phyloP scores from a whole-genome alignment of 2,329 filamentous ascomycete species.

The Colletotrichum viniferum region DNA sequence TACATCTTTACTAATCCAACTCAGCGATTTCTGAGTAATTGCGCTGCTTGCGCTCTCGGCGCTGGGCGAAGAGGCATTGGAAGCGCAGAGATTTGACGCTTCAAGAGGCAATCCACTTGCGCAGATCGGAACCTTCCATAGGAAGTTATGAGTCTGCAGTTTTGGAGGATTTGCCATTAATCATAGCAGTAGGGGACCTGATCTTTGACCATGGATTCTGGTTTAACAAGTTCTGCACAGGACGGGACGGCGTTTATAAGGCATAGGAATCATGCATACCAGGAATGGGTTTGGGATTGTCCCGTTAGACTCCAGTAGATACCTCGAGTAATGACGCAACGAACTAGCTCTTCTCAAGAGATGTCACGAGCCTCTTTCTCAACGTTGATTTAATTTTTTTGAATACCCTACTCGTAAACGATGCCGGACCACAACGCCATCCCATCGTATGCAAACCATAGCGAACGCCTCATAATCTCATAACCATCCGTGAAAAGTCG shows the following conservation, averaged over 20 bases:
- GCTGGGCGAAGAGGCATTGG: not conserved
- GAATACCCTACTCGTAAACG: not conserved
- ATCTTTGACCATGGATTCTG: not conserved
- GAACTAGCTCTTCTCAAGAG: not conserved
- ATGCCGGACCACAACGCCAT: not conserved
- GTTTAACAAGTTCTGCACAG: constrained; percentile 5
- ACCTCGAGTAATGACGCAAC: constrained; percentile 20
- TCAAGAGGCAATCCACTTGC: not conserved
- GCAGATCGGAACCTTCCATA: not conserved
- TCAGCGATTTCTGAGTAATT: constrained; percentile 8
- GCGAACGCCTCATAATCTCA: constrained; percentile 6
- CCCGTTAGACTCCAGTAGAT: constrained; percentile 22
- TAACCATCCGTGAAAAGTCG: not conserved
- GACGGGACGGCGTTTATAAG: constrained; percentile 12
- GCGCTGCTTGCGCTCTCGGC: not conserved
- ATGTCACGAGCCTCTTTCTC: not conserved
- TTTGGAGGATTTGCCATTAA: not conserved
- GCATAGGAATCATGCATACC: constrained; percentile 19
- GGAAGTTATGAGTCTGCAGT: not conserved
- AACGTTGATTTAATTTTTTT: not conserved
- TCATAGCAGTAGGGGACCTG: not conserved
- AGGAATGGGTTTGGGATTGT: constrained; percentile 12
- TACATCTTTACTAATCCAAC: not conserved
- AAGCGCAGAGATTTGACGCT: not conserved
- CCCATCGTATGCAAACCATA: not conserved